phyloP scores from a whole-genome alignment of 2,329 filamentous ascomycete species.

The Teratosphaeria nubilosa region DNA sequence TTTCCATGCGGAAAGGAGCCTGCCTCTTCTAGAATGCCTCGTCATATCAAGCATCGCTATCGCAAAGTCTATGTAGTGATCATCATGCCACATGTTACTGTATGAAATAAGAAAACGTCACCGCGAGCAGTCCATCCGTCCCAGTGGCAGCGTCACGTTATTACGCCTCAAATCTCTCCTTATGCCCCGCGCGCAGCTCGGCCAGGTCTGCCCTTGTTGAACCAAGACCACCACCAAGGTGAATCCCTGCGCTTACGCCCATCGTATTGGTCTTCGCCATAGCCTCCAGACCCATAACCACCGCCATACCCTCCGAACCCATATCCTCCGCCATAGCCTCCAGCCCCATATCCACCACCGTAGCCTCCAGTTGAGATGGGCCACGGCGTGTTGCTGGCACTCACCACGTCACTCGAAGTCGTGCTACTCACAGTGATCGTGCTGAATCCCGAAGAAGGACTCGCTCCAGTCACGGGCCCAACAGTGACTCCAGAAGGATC shows the following conservation, averaged over 20 bases:
- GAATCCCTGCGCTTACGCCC: background rate
- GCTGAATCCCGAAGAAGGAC: conserved; percentile 5
- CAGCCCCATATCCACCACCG: background rate
- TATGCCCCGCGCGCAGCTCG: background rate
- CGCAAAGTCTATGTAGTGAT: background rate
- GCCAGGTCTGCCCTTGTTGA: background rate
- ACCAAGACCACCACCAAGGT: conserved; percentile 4
- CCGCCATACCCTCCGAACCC: background rate
- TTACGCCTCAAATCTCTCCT: background rate
- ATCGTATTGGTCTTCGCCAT: background rate
- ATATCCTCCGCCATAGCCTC: background rate
- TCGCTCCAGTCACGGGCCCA: background rate
- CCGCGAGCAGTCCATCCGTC: background rate
- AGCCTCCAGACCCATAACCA: conserved; percentile 5
- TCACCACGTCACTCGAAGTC: background rate
- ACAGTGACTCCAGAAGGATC: background rate
- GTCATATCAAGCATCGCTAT: background rate
- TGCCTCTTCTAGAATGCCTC: background rate
- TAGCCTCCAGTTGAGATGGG: conserved; percentile 4
- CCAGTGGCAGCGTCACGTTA: background rate
- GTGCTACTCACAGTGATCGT: conserved; percentile 1
- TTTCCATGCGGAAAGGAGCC: too few relatives aligned
- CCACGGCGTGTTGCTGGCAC: conserved; percentile 7
- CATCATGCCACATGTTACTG: background rate
- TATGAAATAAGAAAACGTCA: background rate